Conservation (phyloP, 2,329 filamentous ascomycete genomes). For the Phaeosphaeria sp. region DNA sequence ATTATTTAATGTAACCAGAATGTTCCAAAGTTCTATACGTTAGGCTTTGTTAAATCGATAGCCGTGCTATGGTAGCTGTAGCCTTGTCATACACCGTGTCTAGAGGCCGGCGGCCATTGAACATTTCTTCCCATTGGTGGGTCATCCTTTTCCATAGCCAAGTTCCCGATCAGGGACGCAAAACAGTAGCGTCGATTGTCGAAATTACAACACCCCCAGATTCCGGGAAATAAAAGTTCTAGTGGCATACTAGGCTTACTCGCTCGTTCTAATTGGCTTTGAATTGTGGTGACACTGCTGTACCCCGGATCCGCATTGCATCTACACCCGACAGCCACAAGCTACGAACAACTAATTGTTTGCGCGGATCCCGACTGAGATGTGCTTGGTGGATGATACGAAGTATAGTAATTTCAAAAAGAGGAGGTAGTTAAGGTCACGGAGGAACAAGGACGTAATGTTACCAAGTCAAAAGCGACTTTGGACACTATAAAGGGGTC, state of each 20-base stretch:
- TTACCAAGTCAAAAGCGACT: constrained; percentile 8
- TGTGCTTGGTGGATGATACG: constrained; percentile 32
- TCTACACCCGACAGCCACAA: constrained; percentile 7
- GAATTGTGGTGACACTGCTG: constrained; percentile 4
- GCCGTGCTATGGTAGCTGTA: background rate
- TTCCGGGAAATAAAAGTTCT: constrained; percentile 7
- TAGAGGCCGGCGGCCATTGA: background rate
- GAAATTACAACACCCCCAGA: constrained; percentile 19
- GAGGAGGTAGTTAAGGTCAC: constrained; percentile 12
- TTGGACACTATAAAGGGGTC: constrained; percentile 21
- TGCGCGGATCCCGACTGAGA: constrained; percentile 10
- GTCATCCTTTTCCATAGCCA: constrained; percentile 21
- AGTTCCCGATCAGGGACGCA: constrained; percentile 17
- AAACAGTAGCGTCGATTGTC: constrained; percentile 20
- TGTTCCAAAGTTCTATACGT: no score
- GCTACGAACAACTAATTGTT: constrained; percentile 3
- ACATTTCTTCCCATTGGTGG: constrained; percentile 30
- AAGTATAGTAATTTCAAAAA: background rate
- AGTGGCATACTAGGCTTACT: constrained; percentile 11
- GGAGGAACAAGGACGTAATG: constrained; percentile 18
- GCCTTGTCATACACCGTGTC: background rate
- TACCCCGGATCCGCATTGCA: constrained; percentile 11
- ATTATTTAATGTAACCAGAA: no score
- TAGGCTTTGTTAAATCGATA: background rate
- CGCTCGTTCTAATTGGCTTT: constrained; percentile 6